Percentiles rank a stretch among this genome's conserved stretches.
These are phyloP conservation scores for Calocybe indica DNA, from an alignment of 768 basidiomycete species.

Conservation along the genomic window DNA sequence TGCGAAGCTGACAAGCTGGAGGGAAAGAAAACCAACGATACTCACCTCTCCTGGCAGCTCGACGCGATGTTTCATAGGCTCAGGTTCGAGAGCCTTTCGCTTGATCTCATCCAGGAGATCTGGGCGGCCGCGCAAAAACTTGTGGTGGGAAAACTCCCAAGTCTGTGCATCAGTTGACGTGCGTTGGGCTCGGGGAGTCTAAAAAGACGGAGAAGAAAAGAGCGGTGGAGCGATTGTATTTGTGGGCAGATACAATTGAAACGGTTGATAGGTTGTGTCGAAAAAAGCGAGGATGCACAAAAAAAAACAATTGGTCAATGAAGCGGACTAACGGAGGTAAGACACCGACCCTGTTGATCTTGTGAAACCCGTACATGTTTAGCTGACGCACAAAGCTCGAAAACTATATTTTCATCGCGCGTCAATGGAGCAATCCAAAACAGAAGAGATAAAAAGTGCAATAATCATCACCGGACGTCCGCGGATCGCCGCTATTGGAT, in stretches of 20 bases:
- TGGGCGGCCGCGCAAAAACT: conserved; percentile 74
- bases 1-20: not conserved
- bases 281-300: not conserved
- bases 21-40: conserved; percentile 10
- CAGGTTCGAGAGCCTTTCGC: conserved; percentile 79
- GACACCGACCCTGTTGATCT: conserved; percentile 73
- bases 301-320: not conserved
- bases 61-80: conserved; percentile 67
- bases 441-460: conserved; percentile 2
- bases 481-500: not conserved
- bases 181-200: conserved; percentile 81
- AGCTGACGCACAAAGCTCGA: conserved; percentile 92
- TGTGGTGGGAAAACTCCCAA: conserved; percentile 87
- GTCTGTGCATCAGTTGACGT: conserved; percentile 77
- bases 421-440: conserved; percentile 1
- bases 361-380: conserved; percentile 97
- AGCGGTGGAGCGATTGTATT: not conserved
- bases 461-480: not conserved
- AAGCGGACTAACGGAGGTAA: not conserved
- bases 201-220: conserved; percentile 2
- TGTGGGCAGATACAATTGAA: not conserved
- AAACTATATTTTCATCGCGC: conserved; percentile 43
- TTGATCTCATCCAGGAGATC: conserved; percentile 84
- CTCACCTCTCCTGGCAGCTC: conserved; percentile 78
- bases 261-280: not conserved